Conservation (phyloP, 495 filamentous ascomycete species). For the Cetradonia linearis region DNA sequence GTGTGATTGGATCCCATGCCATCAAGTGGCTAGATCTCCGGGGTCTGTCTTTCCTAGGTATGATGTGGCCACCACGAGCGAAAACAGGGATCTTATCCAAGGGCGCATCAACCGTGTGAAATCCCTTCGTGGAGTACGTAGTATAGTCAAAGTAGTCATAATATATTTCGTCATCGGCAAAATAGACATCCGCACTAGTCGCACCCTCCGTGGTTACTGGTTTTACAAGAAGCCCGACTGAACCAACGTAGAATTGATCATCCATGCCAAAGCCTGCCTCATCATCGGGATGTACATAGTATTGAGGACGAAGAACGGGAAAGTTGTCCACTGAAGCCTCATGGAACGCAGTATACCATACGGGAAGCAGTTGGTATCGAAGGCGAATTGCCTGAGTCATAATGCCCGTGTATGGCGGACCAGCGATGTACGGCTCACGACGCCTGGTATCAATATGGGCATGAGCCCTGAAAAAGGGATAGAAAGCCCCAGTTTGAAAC, state of each 20-base stretch:
- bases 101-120: slow-evolving; percentile 62
- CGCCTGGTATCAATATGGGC: slow-evolving; percentile 92
- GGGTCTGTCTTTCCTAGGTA: slow-evolving; percentile 78
- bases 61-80: slow-evolving; percentile 83
- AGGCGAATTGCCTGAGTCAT: slow-evolving; percentile 81
- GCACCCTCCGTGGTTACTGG: slow-evolving; percentile 69
- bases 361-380: slow-evolving; percentile 77
- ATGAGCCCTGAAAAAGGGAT: slow-evolving; percentile 94
- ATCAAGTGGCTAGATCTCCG: slow-evolving; percentile 76
- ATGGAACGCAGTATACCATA: slow-evolving; percentile 96
- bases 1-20: slow-evolving; percentile 86
- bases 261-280: slow-evolving; percentile 77
- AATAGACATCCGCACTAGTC: slow-evolving; percentile 64
- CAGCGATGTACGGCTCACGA: slow-evolving; percentile 79
- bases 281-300: slow-evolving; percentile 76
- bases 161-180: slow-evolving; percentile 79
- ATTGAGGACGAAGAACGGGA: slow-evolving; percentile 82
- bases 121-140: slow-evolving; percentile 45
- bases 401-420: slow-evolving; percentile 73
- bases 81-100: slow-evolving; percentile 80
- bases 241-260: slow-evolving; percentile 83
- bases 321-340: slow-evolving; percentile 70
- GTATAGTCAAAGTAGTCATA: slow-evolving; percentile 89
- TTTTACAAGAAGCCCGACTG: slow-evolving; percentile 76
- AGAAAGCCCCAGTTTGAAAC: slow-evolving; percentile 95